These are phyloP conservation scores for Zymoseptoria passerinii DNA, from an alignment of 2,329 filamentous ascomycete species.

Conservation along the genomic window DNA sequence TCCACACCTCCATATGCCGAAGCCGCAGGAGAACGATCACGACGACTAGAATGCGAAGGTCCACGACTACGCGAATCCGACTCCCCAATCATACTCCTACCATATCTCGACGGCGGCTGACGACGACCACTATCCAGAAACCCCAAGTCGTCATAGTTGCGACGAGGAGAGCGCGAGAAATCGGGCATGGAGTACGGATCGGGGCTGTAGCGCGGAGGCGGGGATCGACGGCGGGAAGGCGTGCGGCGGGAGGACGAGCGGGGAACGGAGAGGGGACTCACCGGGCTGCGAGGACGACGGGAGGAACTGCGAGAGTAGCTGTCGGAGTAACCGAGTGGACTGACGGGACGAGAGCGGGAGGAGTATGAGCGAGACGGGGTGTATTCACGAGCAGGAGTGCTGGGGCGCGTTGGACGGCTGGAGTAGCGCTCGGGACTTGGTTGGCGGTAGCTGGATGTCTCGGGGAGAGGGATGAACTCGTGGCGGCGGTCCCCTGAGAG, in stretches of 20 bases:
- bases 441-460: too few relatives aligned
- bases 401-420: not conserved
- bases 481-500: not conserved
- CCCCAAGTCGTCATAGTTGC: not conserved
- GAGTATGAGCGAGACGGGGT: not conserved
- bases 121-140: not conserved
- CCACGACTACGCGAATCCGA: too few relatives aligned
- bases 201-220: too few relatives aligned
- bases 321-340: not conserved
- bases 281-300: not conserved
- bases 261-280: not conserved
- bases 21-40: not conserved
- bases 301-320: not conserved
- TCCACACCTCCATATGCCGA: not conserved
- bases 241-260: not conserved
- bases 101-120: not conserved
- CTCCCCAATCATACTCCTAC: not conserved
- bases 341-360: not conserved
- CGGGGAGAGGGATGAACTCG: not conserved
- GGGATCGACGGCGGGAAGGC: not conserved
- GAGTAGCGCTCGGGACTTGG: not conserved
- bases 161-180: not conserved
- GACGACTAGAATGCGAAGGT: not conserved
- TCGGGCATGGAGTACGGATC: not conserved
- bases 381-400: not conserved